phyloP scores from a whole-genome alignment of 2,329 filamentous ascomycete genomes.

The Calonectria pseudoreteaudii region DNA sequence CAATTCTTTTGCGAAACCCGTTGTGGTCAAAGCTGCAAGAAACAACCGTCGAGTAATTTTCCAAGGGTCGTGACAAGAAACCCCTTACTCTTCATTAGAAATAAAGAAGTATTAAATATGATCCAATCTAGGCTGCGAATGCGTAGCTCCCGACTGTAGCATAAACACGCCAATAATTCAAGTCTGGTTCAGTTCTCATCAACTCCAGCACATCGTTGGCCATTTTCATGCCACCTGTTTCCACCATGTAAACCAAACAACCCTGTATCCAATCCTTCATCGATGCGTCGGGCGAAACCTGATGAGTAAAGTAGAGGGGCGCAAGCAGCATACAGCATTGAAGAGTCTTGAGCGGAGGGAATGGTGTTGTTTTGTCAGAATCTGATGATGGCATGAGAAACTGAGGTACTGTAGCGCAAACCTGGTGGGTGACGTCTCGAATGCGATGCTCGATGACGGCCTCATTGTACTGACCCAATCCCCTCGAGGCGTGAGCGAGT shows the following conservation, averaged over 20 bases:
- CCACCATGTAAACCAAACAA: neutral
- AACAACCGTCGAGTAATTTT: too few species aligned
- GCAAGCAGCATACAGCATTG: neutral
- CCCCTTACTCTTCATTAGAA: too few species aligned
- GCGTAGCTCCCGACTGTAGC: slow-evolving; percentile 42
- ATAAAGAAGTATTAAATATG: neutral
- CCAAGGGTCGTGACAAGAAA: too few species aligned
- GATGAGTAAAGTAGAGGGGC: neutral
- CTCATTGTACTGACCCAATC: too few species aligned
- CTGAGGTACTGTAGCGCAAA: slow-evolving; percentile 14
- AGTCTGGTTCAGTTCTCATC: slow-evolving; percentile 5
- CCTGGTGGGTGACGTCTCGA: neutral
- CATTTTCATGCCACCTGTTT: neutral
- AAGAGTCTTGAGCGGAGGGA: neutral
- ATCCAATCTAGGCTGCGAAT: slow-evolving; percentile 26
- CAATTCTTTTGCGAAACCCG: neutral
- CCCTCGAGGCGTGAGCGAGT: too few species aligned
- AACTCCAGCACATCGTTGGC: neutral
- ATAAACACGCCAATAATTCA: slow-evolving; percentile 39
- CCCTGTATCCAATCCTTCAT: neutral
- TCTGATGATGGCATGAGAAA: neutral
- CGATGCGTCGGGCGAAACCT: neutral
- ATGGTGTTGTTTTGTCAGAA: neutral
- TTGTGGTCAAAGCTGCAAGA: too few species aligned
- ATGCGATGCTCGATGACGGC: neutral